These are phyloP conservation scores for Linnemannia elongata DNA, from an alignment of 192 early-diverging fungal species.

Conservation along the genomic window DNA sequence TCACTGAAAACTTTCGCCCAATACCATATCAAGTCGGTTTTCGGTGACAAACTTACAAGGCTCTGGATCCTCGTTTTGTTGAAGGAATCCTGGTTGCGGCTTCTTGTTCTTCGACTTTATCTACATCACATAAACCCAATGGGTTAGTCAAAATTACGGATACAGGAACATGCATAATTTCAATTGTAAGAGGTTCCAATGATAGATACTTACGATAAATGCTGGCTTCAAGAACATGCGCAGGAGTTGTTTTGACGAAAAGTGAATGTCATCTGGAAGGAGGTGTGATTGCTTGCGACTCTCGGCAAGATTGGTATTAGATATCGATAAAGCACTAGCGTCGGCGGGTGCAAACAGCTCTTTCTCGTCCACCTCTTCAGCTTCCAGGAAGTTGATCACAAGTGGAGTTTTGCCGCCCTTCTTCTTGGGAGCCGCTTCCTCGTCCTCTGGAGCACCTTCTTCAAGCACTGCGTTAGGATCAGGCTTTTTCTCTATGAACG, in stretches of 20 bases:
- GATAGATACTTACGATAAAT: conserved; percentile 53
- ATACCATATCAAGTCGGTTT: not conserved
- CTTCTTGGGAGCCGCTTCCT: conserved; percentile 44
- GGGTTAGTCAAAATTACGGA: not conserved
- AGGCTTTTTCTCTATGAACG: conserved; percentile 23
- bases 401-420: conserved; percentile 62
- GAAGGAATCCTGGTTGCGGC: conserved; percentile 25
- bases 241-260: conserved; percentile 68
- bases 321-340: conserved; percentile 60
- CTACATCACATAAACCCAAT: not conserved
- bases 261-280: conserved; percentile 88
- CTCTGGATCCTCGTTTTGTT: conserved; percentile 16
- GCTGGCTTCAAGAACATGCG: conserved; percentile 65
- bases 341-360: conserved; percentile 77
- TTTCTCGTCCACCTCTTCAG: conserved; percentile 69
- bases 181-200: not conserved
- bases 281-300: conserved; percentile 67
- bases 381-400: conserved; percentile 74
- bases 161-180: not conserved
- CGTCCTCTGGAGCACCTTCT: conserved; percentile 50
- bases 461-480: conserved; percentile 9
- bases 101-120: conserved; percentile 47
- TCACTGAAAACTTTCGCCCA: no score
- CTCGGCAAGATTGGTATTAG: conserved; percentile 68
- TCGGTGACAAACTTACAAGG: conserved; percentile 12